Conservation (phyloP, 495 filamentous ascomycete species). For the Hypoxylon crocopeplum region DNA sequence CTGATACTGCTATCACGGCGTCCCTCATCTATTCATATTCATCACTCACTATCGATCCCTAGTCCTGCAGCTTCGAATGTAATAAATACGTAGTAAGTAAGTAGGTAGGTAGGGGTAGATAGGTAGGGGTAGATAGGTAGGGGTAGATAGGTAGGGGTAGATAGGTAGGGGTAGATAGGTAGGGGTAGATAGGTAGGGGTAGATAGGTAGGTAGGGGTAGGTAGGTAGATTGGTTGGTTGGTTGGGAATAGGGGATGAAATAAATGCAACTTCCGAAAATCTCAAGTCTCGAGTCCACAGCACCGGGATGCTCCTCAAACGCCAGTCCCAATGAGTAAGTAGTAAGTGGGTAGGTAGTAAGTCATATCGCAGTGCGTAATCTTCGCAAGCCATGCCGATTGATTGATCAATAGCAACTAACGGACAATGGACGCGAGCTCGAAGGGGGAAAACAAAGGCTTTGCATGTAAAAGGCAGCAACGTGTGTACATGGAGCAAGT, state of each 20-base stretch:
- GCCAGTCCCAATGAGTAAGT: slow-evolving; percentile 13
- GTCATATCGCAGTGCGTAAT: neutral
- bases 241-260: too few relatives aligned
- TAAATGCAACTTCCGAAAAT: neutral
- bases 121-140: too few relatives aligned
- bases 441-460: neutral
- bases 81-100: too few relatives aligned
- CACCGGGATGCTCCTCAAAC: too few relatives aligned
- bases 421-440: too few relatives aligned
- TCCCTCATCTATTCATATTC: too few relatives aligned
- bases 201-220: neutral
- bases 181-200: neutral
- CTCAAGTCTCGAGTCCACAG: too few relatives aligned
- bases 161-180: too few relatives aligned
- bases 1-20: too few relatives aligned
- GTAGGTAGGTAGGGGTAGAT: neutral
- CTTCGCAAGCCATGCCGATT: neutral
- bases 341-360: neutral
- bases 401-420: neutral
- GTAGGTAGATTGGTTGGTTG: neutral
- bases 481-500: neutral
- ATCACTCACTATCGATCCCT: too few relatives aligned
- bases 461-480: neutral
- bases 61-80: too few relatives aligned
- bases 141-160: too few relatives aligned